Conservation (phyloP, 164 flowering plant species). For the Amborella trichopoda region DNA sequence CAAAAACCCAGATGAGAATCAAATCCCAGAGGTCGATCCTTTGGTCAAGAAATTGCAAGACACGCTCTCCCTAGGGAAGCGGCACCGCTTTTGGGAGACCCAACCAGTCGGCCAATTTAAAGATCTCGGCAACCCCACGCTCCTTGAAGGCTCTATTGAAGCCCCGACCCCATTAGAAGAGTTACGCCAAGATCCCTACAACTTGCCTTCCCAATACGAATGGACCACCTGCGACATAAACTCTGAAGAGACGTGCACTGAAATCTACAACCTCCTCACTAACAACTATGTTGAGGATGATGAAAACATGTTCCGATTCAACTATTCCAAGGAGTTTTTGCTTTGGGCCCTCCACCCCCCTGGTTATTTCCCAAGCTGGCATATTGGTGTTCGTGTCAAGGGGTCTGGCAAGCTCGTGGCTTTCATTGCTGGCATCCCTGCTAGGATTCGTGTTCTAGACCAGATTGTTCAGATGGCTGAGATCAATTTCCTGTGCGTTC, state of each 20-base stretch:
- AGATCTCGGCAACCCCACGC: constrained; percentile 31
- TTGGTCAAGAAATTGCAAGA: constrained; percentile 30
- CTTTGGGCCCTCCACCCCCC: constrained; percentile 43
- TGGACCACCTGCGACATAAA: constrained; percentile 41
- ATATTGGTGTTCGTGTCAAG: constrained; percentile 41
- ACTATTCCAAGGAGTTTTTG: constrained; percentile 43
- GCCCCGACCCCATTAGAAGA: constrained; percentile 32
- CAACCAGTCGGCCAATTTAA: constrained; percentile 48
- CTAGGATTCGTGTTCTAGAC: constrained; percentile 27
- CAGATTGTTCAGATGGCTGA: constrained; percentile 35
- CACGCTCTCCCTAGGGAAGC: constrained; percentile 25
- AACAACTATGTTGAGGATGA: constrained; percentile 49
- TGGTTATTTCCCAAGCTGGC: constrained; percentile 39
- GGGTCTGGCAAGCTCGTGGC: constrained; percentile 37
- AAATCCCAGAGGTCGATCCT: constrained; percentile 15
- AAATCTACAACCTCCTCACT: constrained; percentile 28
- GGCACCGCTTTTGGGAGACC: constrained; percentile 47
- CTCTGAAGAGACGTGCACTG: constrained; percentile 30
- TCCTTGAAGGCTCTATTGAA: constrained; percentile 40
- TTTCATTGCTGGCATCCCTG: constrained; percentile 44
- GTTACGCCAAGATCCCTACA: constrained; percentile 41
- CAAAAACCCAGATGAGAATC: too few relatives aligned
- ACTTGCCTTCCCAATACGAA: constrained; percentile 28
- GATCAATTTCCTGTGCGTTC: constrained; percentile 44
- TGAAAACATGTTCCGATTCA: constrained; percentile 49